These are phyloP conservation scores for Trichoderma parareesei DNA, from an alignment of 495 filamentous ascomycete genomes.

Conservation along the genomic window DNA sequence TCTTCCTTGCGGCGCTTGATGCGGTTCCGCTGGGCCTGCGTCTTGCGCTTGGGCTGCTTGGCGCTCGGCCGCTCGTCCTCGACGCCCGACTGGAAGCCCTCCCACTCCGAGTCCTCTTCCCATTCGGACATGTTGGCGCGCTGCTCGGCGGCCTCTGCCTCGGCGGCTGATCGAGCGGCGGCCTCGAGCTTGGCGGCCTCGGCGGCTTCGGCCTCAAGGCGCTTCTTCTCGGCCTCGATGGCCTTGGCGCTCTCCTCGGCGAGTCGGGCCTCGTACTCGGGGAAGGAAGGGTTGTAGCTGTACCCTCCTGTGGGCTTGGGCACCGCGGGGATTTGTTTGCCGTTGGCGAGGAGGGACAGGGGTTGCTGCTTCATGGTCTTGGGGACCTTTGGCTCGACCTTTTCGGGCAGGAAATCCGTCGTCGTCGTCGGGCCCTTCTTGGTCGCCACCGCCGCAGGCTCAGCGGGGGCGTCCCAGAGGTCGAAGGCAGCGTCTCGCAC, in stretches of 20 bases:
- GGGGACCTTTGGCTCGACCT: slow-evolving; percentile 61
- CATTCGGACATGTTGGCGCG: slow-evolving; percentile 61
- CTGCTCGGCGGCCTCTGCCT: slow-evolving; percentile 56
- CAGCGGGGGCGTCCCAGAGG: slow-evolving; percentile 58
- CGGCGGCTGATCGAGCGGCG: slow-evolving; percentile 45
- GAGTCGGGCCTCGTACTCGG: slow-evolving; percentile 72
- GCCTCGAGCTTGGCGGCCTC: slow-evolving; percentile 48
- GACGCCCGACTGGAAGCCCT: slow-evolving; percentile 62
- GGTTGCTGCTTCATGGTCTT: slow-evolving; percentile 67
- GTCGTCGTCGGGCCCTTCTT: slow-evolving; percentile 9
- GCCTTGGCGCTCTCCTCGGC: slow-evolving; percentile 66
- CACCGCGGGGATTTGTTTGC: slow-evolving; percentile 71
- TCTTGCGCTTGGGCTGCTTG: slow-evolving; percentile 75
- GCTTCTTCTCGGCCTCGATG: slow-evolving; percentile 69
- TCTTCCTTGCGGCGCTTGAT: slow-evolving; percentile 79
- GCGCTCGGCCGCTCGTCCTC: slow-evolving; percentile 57
- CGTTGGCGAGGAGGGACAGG: slow-evolving; percentile 68
- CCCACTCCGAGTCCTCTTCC: slow-evolving; percentile 83
- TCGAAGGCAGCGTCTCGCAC: slow-evolving; percentile 57
- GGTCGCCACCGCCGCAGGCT: slow-evolving; percentile 19
- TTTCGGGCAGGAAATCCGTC: slow-evolving; percentile 50
- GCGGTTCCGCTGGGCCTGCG: slow-evolving; percentile 76
- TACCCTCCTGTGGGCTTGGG: slow-evolving; percentile 67
- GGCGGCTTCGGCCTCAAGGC: slow-evolving; percentile 57
- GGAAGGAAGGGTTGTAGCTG: slow-evolving; percentile 85